These are phyloP conservation scores for Podospora pseudopauciseta DNA, from an alignment of 495 filamentous ascomycete genomes.

Conservation along the genomic window DNA sequence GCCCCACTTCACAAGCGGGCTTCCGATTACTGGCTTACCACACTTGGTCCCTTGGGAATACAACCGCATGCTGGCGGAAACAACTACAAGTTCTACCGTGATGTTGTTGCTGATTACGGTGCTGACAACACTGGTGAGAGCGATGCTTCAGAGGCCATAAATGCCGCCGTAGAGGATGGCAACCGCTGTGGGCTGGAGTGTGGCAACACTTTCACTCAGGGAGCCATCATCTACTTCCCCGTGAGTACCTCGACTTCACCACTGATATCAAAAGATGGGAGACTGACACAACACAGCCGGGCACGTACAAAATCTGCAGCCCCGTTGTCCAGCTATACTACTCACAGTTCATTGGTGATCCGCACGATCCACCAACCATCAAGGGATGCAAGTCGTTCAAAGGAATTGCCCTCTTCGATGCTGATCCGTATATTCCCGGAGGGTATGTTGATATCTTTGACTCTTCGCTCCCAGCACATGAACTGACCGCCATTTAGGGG, in stretches of 20 bases:
- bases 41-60: background rate
- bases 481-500: background rate
- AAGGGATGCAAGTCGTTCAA: slow-evolving; percentile 63
- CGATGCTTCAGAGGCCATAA: slow-evolving; percentile 81
- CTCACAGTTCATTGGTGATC: slow-evolving; percentile 71
- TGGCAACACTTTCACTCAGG: slow-evolving; percentile 67
- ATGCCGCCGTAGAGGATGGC: slow-evolving; percentile 65
- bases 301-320: slow-evolving; percentile 63
- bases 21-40: no score
- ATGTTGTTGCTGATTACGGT: slow-evolving; percentile 66
- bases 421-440: slow-evolving; percentile 63
- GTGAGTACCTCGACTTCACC: no score
- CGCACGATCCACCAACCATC: slow-evolving; percentile 58
- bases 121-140: slow-evolving; percentile 61
- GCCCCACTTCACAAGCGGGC: no score
- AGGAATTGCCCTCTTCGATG: slow-evolving; percentile 79
- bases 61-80: background rate
- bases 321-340: slow-evolving; percentile 67
- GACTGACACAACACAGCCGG: slow-evolving; percentile 32
- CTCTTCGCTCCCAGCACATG: no score
- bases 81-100: slow-evolving; percentile 58
- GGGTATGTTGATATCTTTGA: no score
- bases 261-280: no score
- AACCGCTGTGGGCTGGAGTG: slow-evolving; percentile 75
- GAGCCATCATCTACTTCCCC: slow-evolving; percentile 73